phyloP scores from a whole-genome alignment of 2,329 filamentous ascomycete species.

The Leptosphaerulina australis region DNA sequence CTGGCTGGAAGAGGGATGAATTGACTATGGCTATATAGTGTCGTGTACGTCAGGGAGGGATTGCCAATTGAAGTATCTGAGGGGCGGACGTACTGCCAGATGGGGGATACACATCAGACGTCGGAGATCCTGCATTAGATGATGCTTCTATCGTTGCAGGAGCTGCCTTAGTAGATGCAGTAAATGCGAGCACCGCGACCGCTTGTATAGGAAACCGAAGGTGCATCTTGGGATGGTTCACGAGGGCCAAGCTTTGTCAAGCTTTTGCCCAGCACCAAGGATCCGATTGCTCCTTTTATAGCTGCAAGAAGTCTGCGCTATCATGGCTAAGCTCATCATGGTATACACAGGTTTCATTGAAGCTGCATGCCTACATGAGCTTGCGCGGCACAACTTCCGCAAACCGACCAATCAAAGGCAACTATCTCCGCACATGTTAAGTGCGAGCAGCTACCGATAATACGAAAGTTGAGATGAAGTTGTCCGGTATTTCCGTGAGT shows the following conservation, averaged over 20 bases:
- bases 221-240: conserved; percentile 3
- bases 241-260: conserved; percentile 25
- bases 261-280: conserved; percentile 28
- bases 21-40: conserved; percentile 32
- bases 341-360: neutral
- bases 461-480: neutral
- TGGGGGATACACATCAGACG: conserved; percentile 31
- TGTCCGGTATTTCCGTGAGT: conserved; percentile 1
- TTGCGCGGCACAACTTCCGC: conserved; percentile 10
- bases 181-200: conserved; percentile 20
- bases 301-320: neutral
- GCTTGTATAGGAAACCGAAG: conserved; percentile 10
- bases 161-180: conserved; percentile 18
- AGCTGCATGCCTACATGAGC: conserved; percentile 4
- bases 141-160: conserved; percentile 26
- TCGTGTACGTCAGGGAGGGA: conserved; percentile 11
- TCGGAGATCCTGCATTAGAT: conserved; percentile 24
- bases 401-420: conserved; percentile 11
- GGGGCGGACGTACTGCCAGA: conserved; percentile 29
- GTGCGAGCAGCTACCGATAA: neutral
- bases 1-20: conserved; percentile 34
- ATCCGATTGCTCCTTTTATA: conserved; percentile 21
- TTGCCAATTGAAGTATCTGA: neutral
- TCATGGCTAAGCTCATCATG: neutral
- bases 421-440: conserved; percentile 4